Evolutionary conservation across 1,284 basidiomycete species (phyloP), one percentile per base, ranked within the genome.

Genomic region (Boletus smithii): DNA sequence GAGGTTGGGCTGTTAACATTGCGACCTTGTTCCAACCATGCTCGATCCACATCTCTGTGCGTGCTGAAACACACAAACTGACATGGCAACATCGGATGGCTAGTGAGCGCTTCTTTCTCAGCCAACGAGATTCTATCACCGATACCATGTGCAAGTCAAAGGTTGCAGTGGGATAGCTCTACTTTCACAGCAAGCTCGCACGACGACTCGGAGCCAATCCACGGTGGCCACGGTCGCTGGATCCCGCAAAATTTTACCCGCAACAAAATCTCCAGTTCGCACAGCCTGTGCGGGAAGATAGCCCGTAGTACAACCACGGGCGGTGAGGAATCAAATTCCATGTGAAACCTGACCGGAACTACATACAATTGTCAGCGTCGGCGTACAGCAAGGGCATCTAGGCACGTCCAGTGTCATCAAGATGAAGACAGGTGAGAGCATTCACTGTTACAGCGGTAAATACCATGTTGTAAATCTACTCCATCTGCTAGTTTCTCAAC

Each of bases 11-110:
- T 66, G 60, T 65, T 60, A 42, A 27, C 55, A 18, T 57, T 61
- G 39, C 63, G 41, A 68, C 61, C 60, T 67, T 62, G 64, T 67
- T 50, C 48, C 32, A 46, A 38, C 46, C 33, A 32, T 36, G 49
- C 26, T n/a, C n/a, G 16, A 36, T 38, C n/a, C 32, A 41, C 36
- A 38, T 47, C 30, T 56, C 48, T 51, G 42, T 55, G 59, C 44
- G 34, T 18, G 35, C 39, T 52, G 60, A 61, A 63, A 65, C 62
- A 27, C 42, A 18, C 29, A 34, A 32, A 23, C 30, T 11, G 37
- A 45, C 33, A 46, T 37, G 34, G 45, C 39, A 36, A 38, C 38
- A 48, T 57, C 36, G 22, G 36, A 51, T 26, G 49, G n/a, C n/a
- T n/a, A n/a, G n/a, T 31, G 53, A 17, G 22, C n/a, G 33, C 22